Base-by-base conservation (phyloP, 2,329 filamentous ascomycete species). In the Purpureocillium lavendulum region DNA sequence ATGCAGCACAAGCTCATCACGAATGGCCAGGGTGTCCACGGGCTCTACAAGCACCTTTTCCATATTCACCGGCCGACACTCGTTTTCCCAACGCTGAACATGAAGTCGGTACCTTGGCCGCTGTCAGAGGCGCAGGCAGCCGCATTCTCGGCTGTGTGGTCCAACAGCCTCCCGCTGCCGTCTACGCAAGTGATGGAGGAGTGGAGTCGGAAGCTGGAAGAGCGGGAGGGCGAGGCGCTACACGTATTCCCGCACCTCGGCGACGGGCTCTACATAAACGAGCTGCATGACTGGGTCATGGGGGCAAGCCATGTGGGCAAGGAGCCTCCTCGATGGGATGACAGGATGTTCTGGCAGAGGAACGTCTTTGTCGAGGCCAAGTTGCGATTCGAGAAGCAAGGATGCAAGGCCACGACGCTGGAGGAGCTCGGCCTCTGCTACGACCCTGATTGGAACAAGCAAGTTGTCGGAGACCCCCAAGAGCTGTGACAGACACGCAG, bases 81-180 rank as follows among this genome's bases (percentile, higher is more conserved):
- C 1, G 82, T 77, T 1, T 89, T 96, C 55, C 71, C 84, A 0
- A 78, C 76, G 0, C 67, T 96, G 30, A 81, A 84, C 13, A 82
- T 88, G 55, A 84, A 83, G 49, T 77, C 92, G n/a, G 83, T 94
- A n/a, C 90, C 90, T 0, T 94, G 94, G 56, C 82, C 86, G 0
- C 52, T 92, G 1, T 73, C 81, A 0, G 87, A 96, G 62, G 79
- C 77, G 6, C 89, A 96, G 60, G 79, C 80, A 1, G 83, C 88
- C 0, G 75, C 86, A 1, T 70, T 94, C 34, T 78, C 88, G 2
- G 77, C 86, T 1, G 73, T 89, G 0, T 94, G 86, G 75, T 77
- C 86, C 1, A 83, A 84, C 28, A 65, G 76, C 1, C 65, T 95
- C 1, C 46, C 61, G 0, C 65, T 95, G 8, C 88, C 88, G 1